Percentiles rank a stretch among this genome's conserved stretches.
phyloP scores from a whole-genome alignment of 2,329 filamentous ascomycete genomes.

The Neofusicoccum parvum region DNA sequence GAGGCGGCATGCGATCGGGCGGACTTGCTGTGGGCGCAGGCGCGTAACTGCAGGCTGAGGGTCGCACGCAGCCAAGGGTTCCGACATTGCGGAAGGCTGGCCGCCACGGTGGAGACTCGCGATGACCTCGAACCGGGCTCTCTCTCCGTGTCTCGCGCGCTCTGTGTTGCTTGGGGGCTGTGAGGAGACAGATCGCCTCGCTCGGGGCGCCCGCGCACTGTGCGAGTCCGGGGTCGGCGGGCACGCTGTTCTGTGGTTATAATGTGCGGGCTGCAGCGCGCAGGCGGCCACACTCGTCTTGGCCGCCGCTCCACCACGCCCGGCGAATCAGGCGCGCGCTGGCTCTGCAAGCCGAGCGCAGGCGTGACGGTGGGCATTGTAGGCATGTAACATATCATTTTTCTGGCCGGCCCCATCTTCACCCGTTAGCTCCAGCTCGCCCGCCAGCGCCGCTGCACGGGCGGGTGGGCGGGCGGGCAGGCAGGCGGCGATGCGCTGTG shows the following conservation, averaged over 20 bases:
- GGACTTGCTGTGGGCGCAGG: conserved; percentile 15
- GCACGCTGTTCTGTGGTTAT: neutral
- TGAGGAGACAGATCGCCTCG: conserved; percentile 15
- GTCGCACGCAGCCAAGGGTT: conserved; percentile 9
- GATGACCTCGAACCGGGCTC: conserved; percentile 20
- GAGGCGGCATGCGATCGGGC: conserved; percentile 22
- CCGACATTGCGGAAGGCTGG: conserved; percentile 17
- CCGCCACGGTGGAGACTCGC: conserved; percentile 18
- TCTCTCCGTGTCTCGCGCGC: conserved; percentile 13
- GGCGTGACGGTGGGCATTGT: neutral
- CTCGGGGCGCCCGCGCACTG: conserved; percentile 11
- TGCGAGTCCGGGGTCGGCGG: conserved; percentile 7
- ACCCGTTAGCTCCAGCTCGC: neutral
- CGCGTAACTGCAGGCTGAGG: conserved; percentile 16
- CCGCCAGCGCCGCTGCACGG: neutral
- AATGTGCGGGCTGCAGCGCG: conserved; percentile 18
- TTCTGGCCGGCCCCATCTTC: conserved; percentile 12
- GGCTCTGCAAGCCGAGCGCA: conserved; percentile 12
- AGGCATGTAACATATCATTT: conserved; percentile 20
- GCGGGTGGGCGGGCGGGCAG: neutral
- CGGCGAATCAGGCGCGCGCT: conserved; percentile 10
- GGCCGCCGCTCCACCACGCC: conserved; percentile 15
- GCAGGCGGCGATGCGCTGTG: neutral
- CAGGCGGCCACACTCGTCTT: conserved; percentile 7
- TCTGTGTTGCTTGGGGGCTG: conserved; percentile 14